Evolutionary conservation across 2,329 filamentous ascomycete genomes (phyloP), one percentile per base, ranked within the genome.

Genomic region (Ceratocystis lukuohia): DNA sequence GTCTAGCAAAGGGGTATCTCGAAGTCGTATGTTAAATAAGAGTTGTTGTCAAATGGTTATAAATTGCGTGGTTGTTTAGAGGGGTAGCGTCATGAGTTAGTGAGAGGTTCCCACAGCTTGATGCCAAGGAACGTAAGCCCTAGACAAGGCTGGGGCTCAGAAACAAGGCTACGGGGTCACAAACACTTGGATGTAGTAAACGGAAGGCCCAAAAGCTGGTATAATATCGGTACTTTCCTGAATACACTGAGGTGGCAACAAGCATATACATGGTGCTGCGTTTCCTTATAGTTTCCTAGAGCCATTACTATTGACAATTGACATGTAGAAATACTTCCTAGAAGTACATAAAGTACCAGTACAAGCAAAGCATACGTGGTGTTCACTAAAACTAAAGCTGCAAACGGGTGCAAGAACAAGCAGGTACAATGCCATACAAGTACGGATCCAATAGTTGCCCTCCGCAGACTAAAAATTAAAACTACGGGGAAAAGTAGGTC

Each of bases 91-190:
- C 6, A 8, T 25, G n/a, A 25, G n/a, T 8, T 22, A 17, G 7
- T 5, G 5, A 22, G 48, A 53, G 46, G 48, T 53, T 25, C 7
- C n/a, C 22, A 10, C 48, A 41, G 37, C 3, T 41, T 53, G 22
- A 50, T 48, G 48, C 22, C 8, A 5, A 28, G 48, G 10, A 25
- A 53, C 28, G 33, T 59, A 59, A 59, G 56, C 56, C 56, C 56
- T 59, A 59, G n/a, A 41, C 53, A 65, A 65, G 56, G 56, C 64
- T 65, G 64, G n/a, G 41, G 37, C 10, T 41, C 17, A 15, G 28
- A 20, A 33, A 25, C 64, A 41, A 65, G 64, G 64, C 64, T 65
- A 44, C 50, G 44, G 25, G 45, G 37, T 44, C 4, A 45, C 45
- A 28, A 48, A 22, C 37, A 63, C 37, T 17, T 37, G 8, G 8